These are phyloP conservation scores for Citrullus colocynthis DNA, from an alignment of 306 rosid genomes.

Conservation along the genomic window DNA sequence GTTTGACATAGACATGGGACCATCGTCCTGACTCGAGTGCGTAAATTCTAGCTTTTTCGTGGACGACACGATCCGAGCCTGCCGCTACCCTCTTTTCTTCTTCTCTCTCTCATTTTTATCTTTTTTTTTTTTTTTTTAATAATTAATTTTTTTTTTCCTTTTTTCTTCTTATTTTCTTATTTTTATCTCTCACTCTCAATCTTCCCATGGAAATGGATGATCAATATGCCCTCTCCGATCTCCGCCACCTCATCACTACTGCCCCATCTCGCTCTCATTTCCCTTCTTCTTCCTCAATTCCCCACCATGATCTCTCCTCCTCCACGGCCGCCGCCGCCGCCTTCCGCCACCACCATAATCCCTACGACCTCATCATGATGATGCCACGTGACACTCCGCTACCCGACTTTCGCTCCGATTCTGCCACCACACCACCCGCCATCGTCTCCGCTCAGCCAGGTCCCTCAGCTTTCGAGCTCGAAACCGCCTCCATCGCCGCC, in stretches of 20 bases:
- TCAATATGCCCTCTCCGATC: slow-evolving; percentile 11
- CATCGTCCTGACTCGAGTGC: slow-evolving; percentile 32
- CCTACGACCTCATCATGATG: slow-evolving; percentile 10
- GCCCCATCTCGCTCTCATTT: not conserved
- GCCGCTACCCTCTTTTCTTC: not conserved
- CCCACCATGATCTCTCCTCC: slow-evolving; percentile 1
- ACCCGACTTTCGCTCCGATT: slow-evolving; percentile 29
- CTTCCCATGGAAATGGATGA: slow-evolving; percentile 11
- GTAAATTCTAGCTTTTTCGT: slow-evolving; percentile 17
- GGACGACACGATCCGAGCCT: slow-evolving; percentile 21
- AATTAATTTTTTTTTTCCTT: not conserved
- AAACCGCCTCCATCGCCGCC: slow-evolving; percentile 30
- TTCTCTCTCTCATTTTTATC: not conserved
- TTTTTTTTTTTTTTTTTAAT: too few relatives aligned
- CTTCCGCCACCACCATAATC: not conserved
- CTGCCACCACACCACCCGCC: slow-evolving; percentile 21
- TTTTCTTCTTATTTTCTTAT: too few relatives aligned
- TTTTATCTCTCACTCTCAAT: not conserved
- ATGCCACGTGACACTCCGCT: not conserved
- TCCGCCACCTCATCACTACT: slow-evolving; percentile 3
- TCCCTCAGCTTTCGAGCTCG: slow-evolving; percentile 52
- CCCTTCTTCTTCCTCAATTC: slow-evolving; percentile 1
- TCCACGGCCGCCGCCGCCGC: not conserved
- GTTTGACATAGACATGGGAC: slow-evolving; percentile 53
- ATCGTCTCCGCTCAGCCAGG: slow-evolving; percentile 9